These are phyloP conservation scores for Umbilicus rupestris DNA, from an alignment of 164 flowering plant species.

Conservation along the genomic window DNA sequence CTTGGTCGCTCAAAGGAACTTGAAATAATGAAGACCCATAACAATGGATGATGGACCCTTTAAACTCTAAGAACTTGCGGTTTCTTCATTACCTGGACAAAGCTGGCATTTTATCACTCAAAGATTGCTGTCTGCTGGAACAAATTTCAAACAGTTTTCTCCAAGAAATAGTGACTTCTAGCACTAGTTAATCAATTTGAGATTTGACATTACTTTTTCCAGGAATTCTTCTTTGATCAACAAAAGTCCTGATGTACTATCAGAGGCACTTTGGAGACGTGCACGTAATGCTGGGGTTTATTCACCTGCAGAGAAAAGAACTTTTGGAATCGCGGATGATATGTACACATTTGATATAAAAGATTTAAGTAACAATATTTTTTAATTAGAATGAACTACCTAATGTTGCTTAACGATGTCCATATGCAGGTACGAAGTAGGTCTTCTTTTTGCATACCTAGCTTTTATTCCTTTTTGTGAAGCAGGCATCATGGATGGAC, in stretches of 20 bases:
- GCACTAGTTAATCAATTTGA: neutral
- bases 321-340: conserved; percentile 92
- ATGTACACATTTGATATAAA: conserved; percentile 34
- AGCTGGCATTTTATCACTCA: neutral
- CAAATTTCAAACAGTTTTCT: neutral
- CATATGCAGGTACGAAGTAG: conserved; percentile 75
- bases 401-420: neutral
- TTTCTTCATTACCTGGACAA: neutral
- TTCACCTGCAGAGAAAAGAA: conserved; percentile 61
- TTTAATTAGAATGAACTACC: neutral
- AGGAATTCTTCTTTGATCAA: conserved; percentile 55
- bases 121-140: neutral
- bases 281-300: conserved; percentile 74
- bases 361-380: neutral
- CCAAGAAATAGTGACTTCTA: neutral
- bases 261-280: conserved; percentile 83
- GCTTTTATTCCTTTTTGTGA: conserved; percentile 95
- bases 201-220: neutral
- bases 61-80: neutral
- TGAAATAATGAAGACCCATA: neutral
- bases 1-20: neutral
- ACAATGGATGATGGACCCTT: neutral
- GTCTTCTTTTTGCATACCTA: conserved; percentile 79
- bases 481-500: conserved; percentile 74
- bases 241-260: conserved; percentile 36